A percentile compares a stretch with the other conserved stretches of the same genome.
These are phyloP conservation scores for Pontederia crassipes DNA, from an alignment of 176 grass and related monocot species.

Conservation along the genomic window DNA sequence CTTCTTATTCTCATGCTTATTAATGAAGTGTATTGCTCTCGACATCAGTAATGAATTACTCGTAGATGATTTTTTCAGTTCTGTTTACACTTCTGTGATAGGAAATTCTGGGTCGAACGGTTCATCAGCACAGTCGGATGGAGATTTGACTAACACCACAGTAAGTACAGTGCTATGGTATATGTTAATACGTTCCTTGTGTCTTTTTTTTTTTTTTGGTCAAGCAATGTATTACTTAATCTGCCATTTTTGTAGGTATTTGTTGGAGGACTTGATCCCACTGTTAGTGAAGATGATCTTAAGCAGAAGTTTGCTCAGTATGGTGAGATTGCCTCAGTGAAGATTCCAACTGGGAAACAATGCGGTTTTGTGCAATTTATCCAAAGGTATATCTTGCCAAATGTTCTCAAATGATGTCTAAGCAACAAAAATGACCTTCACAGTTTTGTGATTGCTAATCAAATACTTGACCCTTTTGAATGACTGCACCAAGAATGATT, in stretches of 20 bases:
- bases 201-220: slow-evolving; percentile 1
- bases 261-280: slow-evolving; percentile 89
- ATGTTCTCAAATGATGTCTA: neutral
- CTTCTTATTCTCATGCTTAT: too few relatives aligned
- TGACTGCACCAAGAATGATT: too few relatives aligned
- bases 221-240: slow-evolving; percentile 1
- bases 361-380: slow-evolving; percentile 92
- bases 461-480: too few relatives aligned
- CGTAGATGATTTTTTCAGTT: too few relatives aligned
- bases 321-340: slow-evolving; percentile 83
- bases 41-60: too few relatives aligned
- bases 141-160: slow-evolving; percentile 86
- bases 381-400: slow-evolving; percentile 41
- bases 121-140: slow-evolving; percentile 43
- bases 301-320: slow-evolving; percentile 75
- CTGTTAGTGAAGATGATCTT: slow-evolving; percentile 83
- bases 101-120: slow-evolving; percentile 65
- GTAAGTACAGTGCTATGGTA: slow-evolving; percentile 22
- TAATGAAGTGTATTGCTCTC: too few relatives aligned
- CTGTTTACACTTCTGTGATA: slow-evolving; percentile 23
- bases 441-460: too few relatives aligned
- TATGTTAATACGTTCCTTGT: neutral
- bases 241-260: slow-evolving; percentile 54
- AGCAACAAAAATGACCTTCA: neutral
- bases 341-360: slow-evolving; percentile 92